phyloP scores from a whole-genome alignment of 306 rosid species.

The Styphnolobium japonicum region DNA sequence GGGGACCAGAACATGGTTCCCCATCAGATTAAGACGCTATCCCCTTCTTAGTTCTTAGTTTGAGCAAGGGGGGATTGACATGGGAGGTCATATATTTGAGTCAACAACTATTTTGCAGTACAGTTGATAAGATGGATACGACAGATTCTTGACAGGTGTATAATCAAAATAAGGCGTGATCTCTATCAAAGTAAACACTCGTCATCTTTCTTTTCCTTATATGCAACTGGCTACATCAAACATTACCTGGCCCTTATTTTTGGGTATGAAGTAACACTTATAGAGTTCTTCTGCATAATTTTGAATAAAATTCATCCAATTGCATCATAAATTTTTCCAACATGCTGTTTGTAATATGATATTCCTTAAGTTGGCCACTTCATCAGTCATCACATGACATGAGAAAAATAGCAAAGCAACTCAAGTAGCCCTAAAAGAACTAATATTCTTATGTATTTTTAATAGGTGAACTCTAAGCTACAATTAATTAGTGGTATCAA shows the following conservation, averaged over 20 bases:
- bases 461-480: neutral
- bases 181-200: neutral
- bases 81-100: neutral
- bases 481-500: neutral
- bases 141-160: neutral
- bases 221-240: slow-evolving; percentile 6
- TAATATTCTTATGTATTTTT: neutral
- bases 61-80: neutral
- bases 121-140: neutral
- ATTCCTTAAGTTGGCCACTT: neutral
- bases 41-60: neutral
- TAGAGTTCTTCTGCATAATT: neutral
- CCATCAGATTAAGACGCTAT: neutral
- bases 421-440: neutral
- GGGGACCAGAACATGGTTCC: neutral
- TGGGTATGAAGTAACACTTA: neutral
- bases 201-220: neutral
- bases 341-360: neutral
- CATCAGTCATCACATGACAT: slow-evolving; percentile 3
- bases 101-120: neutral
- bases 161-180: neutral
- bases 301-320: neutral
- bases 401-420: neutral
- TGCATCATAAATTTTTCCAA: neutral
- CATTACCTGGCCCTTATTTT: neutral